Conservation (phyloP, 164 flowering plant genomes). For the Cinnamomum chago region DNA sequence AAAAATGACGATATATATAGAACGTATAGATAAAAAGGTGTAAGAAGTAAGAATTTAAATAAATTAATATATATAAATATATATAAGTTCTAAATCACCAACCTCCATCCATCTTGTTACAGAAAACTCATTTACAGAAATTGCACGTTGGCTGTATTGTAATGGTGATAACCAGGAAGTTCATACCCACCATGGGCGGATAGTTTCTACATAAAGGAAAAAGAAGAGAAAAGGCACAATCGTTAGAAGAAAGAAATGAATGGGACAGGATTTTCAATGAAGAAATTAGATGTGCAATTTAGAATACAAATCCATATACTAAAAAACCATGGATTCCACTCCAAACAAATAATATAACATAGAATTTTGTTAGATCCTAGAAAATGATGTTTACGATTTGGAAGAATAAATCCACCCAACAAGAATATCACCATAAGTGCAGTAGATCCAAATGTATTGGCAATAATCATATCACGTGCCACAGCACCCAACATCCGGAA, state of each 20-base stretch:
- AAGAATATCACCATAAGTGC: conserved; percentile 47
- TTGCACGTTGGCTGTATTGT: conserved; percentile 72
- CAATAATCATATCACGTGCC: conserved; percentile 68
- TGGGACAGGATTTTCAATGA: not conserved
- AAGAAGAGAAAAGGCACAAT: not conserved
- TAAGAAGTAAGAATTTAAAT: conserved; percentile 1
- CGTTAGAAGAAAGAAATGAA: not conserved
- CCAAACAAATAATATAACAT: too few species aligned
- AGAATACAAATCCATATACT: not conserved
- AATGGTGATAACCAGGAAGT: conserved; percentile 87
- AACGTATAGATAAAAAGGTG: not conserved
- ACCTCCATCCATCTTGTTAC: conserved; percentile 86
- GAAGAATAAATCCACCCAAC: conserved; percentile 82
- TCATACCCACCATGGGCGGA: conserved; percentile 88
- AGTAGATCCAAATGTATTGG: conserved; percentile 76
- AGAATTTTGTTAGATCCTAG: not conserved
- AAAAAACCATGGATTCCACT: not conserved
- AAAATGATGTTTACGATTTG: conserved; percentile 50
- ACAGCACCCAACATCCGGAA: conserved; percentile 67
- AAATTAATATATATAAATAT: conserved; percentile 3
- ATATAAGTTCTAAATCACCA: conserved; percentile 9
- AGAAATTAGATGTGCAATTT: not conserved
- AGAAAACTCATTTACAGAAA: conserved; percentile 78
- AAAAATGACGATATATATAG: not conserved
- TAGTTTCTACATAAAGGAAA: conserved; percentile 33